These are phyloP conservation scores for Croton setiger DNA, from an alignment of 441 rosid genomes.

Conservation along the genomic window DNA sequence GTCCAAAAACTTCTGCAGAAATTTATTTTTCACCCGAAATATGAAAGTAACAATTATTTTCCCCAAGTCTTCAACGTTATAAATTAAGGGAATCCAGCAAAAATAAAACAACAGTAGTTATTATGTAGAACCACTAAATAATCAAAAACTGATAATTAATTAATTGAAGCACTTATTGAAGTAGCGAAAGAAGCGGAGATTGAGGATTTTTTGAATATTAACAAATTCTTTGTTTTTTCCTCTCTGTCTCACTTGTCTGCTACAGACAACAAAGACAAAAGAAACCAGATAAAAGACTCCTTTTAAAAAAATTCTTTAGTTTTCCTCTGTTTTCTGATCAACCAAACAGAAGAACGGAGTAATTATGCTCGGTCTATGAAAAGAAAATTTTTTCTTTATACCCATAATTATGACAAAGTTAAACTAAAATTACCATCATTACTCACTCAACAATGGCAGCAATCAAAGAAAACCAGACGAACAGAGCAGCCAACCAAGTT, in stretches of 20 bases:
- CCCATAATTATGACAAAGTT: not conserved
- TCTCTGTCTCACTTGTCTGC: not conserved
- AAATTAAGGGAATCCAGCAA: not conserved
- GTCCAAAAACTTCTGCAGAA: not conserved
- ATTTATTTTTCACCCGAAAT: not conserved
- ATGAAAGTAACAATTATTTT: not conserved
- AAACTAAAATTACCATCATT: not conserved
- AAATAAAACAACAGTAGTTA: not conserved
- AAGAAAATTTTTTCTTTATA: not conserved
- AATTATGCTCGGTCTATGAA: not conserved
- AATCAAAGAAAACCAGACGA: not conserved
- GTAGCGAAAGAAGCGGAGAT: not conserved
- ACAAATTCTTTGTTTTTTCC: not conserved
- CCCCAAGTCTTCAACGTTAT: not conserved
- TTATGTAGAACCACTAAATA: not conserved
- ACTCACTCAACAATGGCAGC: not conserved
- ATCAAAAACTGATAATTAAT: not conserved
- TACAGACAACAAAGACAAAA: not conserved
- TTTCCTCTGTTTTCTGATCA: constrained; percentile 11
- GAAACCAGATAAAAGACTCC: not conserved
- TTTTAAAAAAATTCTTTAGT: not conserved
- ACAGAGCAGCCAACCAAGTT: constrained; percentile 2
- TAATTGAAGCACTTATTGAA: not conserved
- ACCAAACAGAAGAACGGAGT: constrained; percentile 8
- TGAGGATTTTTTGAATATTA: not conserved